Base-by-base conservation (phyloP, 2,329 filamentous ascomycete genomes). In the Ophiostoma populinum region DNA sequence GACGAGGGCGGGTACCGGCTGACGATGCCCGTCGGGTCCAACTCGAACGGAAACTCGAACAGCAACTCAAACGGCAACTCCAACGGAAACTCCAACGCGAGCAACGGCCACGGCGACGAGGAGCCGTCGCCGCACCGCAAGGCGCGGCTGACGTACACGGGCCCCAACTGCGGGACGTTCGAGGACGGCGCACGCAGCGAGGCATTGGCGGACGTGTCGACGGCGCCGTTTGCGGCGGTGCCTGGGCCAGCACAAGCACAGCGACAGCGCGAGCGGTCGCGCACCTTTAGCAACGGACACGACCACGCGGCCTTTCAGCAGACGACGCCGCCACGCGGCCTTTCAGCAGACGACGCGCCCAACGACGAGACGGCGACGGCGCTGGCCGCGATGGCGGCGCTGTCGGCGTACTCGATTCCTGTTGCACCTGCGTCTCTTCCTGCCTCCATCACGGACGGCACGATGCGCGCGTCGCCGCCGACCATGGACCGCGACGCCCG, bases 1-100 rank as follows among this genome's bases (percentile, higher is more conserved):
- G 62, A 61, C 12, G 62, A 66, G 36, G 68, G 67, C 5, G 65
- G 67, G 43, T 75, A 70, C 47, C 61, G 62, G 24, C 55, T 75
- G n/a, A 59, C 59, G 41, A 52, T 47, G 21, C 59, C 61, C 21
- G 57, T 55, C 13, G 59, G 7, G 21, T 22, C 11, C 11, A 22
- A 22, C 21, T n/a, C n/a, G n/a, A n/a, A n/a, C n/a, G n/a, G n/a
- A n/a, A 32, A 32, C 10, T 20, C 30, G 18, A 31, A 21, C 18
- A 20, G 51, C 12, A 46, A 15, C 11, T 32, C 32, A 21, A 42
- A 28, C 32, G 41, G 29, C 13, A 28, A 21, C 38, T 36, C 32
- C 24, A 35, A 29, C 39, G 42, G 33, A 28, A 24, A 29, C 13
- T n/a, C n/a, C n/a, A n/a, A n/a, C n/a, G n/a, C n/a, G n/a, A n/a